Evolutionary conservation across 441 rosid genomes (phyloP), one percentile per base, ranked within the genome.

Genomic region (Melastoma candidum): DNA sequence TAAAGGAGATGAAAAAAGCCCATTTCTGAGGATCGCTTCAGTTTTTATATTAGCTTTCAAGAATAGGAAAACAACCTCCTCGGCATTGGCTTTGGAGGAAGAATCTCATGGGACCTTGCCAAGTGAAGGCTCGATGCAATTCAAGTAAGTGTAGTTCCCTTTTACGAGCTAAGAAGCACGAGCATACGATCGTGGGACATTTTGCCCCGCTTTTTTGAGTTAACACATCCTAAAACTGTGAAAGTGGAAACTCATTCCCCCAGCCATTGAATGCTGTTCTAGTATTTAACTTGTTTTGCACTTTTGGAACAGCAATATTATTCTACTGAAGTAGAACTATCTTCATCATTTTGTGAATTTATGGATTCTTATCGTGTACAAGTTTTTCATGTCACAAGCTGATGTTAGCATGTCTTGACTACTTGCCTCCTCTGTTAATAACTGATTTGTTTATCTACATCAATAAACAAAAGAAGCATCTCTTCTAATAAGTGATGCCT

Each of bases 11-110:
- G 74, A 66, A 68, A 63, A 25, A 54, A 80, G 63, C 62, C 76
- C 87, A 14, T 72, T 84, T 56, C 57, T 39, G 14, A 75, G 89
- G 66, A 73, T 84, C 2, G 74, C 78, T 17, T 65, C 22, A 2
- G 95, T 83, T 49, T 65, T 81, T 62, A 60, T 66, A 49, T 46
- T 48, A 1, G 79, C 87, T 46, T 48, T 56, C 3, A 71, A 61
- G 64, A 87, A 82, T 60, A 46, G 85, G 78, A 52, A 59, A 48
- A 62, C 76, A 0, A 55, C 74, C 17, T 56, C 73, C 54, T 56
- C 64, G 17, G 68, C 66, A 13, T 66, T 77, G 29, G 68, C 68
- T 64, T 67, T 52, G 26, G 68, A 75, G 11, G 78, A 78, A 48
- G 77, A 79, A 61, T 59, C 75, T 51, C 12, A 61, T 48, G 68